Percentiles rank a stretch among this genome's conserved stretches.
Conservation (phyloP, 2,329 filamentous ascomycete species). For the Zymoseptoria passerinii region DNA sequence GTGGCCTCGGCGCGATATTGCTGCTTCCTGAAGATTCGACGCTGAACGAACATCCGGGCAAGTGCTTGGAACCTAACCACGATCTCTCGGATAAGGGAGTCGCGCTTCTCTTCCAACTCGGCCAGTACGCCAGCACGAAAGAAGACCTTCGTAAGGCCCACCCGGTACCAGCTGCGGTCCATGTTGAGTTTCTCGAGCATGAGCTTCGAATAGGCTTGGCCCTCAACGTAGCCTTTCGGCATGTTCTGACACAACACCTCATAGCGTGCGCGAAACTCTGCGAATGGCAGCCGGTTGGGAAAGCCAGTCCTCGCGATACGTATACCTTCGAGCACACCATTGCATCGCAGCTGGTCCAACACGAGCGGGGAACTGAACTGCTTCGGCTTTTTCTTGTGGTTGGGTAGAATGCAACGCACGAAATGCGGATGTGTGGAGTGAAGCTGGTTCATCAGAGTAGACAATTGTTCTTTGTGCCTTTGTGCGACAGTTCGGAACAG, state of each 20-base stretch:
- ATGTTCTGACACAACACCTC: constrained; percentile 85
- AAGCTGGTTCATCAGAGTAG: constrained; percentile 87
- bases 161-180: constrained; percentile 78
- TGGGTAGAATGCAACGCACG: constrained; percentile 92
- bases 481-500: constrained; percentile 95
- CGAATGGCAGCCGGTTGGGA: constrained; percentile 83
- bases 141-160: constrained; percentile 95
- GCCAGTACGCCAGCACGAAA: constrained; percentile 93
- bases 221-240: constrained; percentile 84
- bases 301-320: constrained; percentile 95
- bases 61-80: constrained; percentile 89
- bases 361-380: constrained; percentile 88
- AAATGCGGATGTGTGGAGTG: constrained; percentile 97
- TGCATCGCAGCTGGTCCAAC: constrained; percentile 92
- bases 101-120: constrained; percentile 91
- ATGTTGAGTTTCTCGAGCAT: constrained; percentile 86
- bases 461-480: constrained; percentile 94
- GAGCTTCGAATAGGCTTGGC: constrained; percentile 71
- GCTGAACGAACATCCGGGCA: constrained; percentile 79
- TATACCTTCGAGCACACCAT: constrained; percentile 98
- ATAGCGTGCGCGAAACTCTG: constrained; percentile 91
- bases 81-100: constrained; percentile 85
- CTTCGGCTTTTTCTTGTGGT: constrained; percentile 95
- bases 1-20: constrained; percentile 92
- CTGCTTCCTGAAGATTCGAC: constrained; percentile 82